Conservation (phyloP, 1,139 yeast genomes). For the Pichia sp. region DNA sequence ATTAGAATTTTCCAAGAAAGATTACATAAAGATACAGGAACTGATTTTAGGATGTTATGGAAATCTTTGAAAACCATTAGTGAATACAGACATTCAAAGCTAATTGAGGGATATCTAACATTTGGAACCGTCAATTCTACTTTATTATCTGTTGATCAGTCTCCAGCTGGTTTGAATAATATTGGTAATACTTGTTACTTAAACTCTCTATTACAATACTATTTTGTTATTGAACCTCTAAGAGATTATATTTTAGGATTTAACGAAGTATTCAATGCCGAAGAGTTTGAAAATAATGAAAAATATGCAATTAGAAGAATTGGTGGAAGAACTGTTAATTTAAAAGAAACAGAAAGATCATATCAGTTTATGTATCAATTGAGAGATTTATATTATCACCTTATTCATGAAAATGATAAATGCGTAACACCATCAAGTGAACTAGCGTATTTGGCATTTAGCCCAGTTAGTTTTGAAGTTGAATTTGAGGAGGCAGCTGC, state of each 20-base stretch:
- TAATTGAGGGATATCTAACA: constrained; percentile 46
- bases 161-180: constrained; percentile 90
- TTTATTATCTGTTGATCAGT: constrained; percentile 53
- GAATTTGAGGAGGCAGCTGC: constrained; percentile 37
- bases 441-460: constrained; percentile 80
- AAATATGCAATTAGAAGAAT: constrained; percentile 47
- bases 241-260: constrained; percentile 61
- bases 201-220: constrained; percentile 83
- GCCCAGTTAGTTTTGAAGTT: constrained; percentile 65
- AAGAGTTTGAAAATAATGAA: constrained; percentile 29
- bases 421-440: constrained; percentile 80
- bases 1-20: constrained; percentile 50
- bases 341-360: constrained; percentile 69
- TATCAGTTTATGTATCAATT: constrained; percentile 73
- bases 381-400: constrained; percentile 58
- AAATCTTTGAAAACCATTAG: constrained; percentile 47
- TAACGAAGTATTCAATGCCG: constrained; percentile 29
- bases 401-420: constrained; percentile 57
- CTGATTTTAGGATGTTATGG: constrained; percentile 45
- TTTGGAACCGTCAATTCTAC: constrained; percentile 59
- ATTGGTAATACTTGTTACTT: constrained; percentile 94
- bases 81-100: constrained; percentile 42
- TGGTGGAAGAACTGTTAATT: constrained; percentile 79
- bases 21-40: constrained; percentile 29
- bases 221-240: constrained; percentile 78